Conservation (phyloP, 108 stramenopile species). For the Phaeodactylum tricornutum region DNA sequence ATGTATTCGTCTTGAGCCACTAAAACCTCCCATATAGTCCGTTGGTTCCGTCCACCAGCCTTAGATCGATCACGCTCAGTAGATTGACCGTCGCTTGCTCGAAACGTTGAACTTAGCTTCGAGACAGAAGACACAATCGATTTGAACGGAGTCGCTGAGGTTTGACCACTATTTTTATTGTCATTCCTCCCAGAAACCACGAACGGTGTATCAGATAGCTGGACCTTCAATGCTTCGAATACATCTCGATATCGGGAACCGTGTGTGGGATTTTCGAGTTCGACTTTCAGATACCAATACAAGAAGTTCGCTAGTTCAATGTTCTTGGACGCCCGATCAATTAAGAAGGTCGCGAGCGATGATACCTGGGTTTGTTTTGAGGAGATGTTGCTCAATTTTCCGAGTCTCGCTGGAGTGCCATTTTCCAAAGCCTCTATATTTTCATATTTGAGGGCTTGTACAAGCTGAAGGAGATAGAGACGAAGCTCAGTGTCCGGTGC, state of each 20-base stretch:
- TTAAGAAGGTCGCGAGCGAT: slow-evolving; percentile 85
- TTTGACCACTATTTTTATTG: neutral
- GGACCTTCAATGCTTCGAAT: slow-evolving; percentile 52
- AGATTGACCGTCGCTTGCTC: neutral
- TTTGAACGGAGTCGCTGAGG: slow-evolving; percentile 16
- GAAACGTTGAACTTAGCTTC: slow-evolving; percentile 34
- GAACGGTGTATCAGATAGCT: slow-evolving; percentile 29
- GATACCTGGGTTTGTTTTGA: slow-evolving; percentile 15
- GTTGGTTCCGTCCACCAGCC: neutral
- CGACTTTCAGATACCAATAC: slow-evolving; percentile 92
- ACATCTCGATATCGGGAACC: slow-evolving; percentile 76
- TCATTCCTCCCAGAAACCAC: neutral
- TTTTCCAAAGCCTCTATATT: slow-evolving; percentile 18
- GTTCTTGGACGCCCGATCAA: slow-evolving; percentile 82
- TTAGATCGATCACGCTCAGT: neutral
- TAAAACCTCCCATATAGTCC: slow-evolving; percentile 68
- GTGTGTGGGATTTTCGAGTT: slow-evolving; percentile 73
- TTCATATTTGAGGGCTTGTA: slow-evolving; percentile 97
- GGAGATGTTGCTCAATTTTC: neutral
- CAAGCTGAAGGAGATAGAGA: slow-evolving; percentile 92
- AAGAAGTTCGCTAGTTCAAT: slow-evolving; percentile 88
- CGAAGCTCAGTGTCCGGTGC: slow-evolving; percentile 93
- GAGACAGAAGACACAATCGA: slow-evolving; percentile 39
- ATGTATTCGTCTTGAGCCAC: slow-evolving; percentile 71
- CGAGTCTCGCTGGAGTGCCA: neutral